These are phyloP conservation scores for Calendula officinalis DNA, from an alignment of 129 eudicot species.

Conservation along the genomic window DNA sequence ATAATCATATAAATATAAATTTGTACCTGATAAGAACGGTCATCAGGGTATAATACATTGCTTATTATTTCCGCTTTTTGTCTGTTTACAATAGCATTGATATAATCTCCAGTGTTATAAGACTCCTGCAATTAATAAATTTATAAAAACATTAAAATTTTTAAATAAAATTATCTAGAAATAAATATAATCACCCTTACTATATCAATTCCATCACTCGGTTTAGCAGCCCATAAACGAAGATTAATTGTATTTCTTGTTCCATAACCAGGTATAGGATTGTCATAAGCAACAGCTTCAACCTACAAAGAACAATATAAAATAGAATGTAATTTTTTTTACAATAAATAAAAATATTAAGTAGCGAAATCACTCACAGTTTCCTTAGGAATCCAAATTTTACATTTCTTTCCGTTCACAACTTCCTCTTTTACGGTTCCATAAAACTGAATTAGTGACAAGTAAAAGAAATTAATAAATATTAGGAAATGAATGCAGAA, in stretches of 20 bases:
- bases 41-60: conserved; percentile 61
- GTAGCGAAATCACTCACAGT: conserved; percentile 36
- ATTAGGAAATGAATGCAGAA: background rate
- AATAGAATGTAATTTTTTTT: background rate
- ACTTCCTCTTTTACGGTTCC: conserved; percentile 49
- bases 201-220: conserved; percentile 51
- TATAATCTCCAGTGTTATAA: conserved; percentile 62
- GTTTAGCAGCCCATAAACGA: conserved; percentile 65
- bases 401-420: conserved; percentile 42
- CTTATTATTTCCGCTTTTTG: conserved; percentile 63
- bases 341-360: background rate
- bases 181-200: conserved; percentile 28
- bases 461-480: conserved; percentile 11
- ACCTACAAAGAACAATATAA: conserved; percentile 25
- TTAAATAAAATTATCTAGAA: background rate
- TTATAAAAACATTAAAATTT: background rate
- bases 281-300: conserved; percentile 67
- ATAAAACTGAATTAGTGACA: conserved; percentile 41
- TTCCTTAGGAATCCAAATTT: conserved; percentile 59
- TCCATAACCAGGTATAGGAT: conserved; percentile 70
- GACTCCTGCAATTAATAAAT: conserved; percentile 43
- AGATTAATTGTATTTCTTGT: conserved; percentile 58
- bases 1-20: background rate
- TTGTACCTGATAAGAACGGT: conserved; percentile 57
- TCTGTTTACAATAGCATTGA: conserved; percentile 55